A percentile compares a stretch with the other conserved stretches of the same genome.
Conservation (phyloP, 805 yeast species). For the Wickerhamiella lipophila region DNA sequence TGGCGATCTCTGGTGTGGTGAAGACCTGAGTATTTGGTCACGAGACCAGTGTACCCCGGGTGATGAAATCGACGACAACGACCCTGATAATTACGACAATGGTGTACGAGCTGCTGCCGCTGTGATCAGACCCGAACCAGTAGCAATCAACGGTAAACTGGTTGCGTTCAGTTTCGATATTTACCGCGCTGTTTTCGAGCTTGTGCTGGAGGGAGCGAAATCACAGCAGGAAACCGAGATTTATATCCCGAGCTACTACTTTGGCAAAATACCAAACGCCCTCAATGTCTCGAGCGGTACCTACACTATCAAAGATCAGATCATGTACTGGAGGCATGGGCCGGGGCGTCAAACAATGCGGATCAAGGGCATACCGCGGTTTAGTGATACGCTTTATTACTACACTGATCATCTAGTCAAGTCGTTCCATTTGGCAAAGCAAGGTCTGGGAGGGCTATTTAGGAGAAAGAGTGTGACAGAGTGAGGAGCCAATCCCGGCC, state of each 20-base stretch:
- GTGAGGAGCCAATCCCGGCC: no score
- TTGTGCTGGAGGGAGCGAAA: conserved; percentile 32
- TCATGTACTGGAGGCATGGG: conserved; percentile 20
- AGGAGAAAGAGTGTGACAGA: neutral
- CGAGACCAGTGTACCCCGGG: conserved; percentile 21
- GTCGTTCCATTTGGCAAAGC: conserved; percentile 1
- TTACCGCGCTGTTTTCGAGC: conserved; percentile 33
- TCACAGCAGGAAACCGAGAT: conserved; percentile 32
- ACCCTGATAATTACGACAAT: conserved; percentile 20
- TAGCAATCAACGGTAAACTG: conserved; percentile 50
- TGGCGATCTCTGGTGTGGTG: conserved; percentile 93
- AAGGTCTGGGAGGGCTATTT: conserved; percentile 1
- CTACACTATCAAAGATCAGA: conserved; percentile 13
- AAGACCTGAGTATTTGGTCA: conserved; percentile 83
- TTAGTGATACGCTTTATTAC: conserved; percentile 18
- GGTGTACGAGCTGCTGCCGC: conserved; percentile 72
- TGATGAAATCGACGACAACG: neutral
- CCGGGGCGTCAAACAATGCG: conserved; percentile 16
- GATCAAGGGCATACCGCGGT: conserved; percentile 17
- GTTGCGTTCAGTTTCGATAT: conserved; percentile 47
- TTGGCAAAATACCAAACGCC: conserved; percentile 24
- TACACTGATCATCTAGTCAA: conserved; percentile 18
- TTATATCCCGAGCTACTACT: conserved; percentile 64
- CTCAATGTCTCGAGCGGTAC: conserved; percentile 15
- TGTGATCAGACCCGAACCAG: conserved; percentile 62